Base-by-base conservation (phyloP, 345 rosid genomes). In the Laguncularia racemosa region DNA sequence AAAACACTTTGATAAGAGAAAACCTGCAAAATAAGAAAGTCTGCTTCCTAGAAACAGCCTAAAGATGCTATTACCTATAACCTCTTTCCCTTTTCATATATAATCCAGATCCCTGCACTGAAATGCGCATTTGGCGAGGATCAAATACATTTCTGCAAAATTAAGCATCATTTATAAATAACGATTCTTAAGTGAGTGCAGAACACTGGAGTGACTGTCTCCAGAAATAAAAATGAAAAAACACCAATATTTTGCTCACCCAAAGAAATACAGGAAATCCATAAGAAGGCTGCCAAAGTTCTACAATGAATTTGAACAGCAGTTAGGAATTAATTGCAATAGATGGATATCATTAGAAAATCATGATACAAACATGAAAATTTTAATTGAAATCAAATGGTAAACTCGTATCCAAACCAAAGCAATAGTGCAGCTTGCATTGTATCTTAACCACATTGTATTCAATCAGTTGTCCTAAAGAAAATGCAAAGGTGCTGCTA, bases 251-350 rank as follows among this genome's bases (percentile, higher is more conserved):
- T 23, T 59, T 50, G 76, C 96, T 84, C 67, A 92, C 98, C 98
- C 98, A 73, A 83, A 92, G 67, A 92, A 92, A 76, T 92, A 92
- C 61, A 92, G 87, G 83, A 92, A 86, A 81, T 92, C 96, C 98
- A 92, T 84, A 44, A 92, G 81, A 74, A 92, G 91, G 74, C 93
- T 69, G 62, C 98, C 98, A 63, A 78, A 76, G 62, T 86, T 89
- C 98, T 92, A 88, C 82, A 81, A 75, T 59, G 55, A 60, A 52
- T 55, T 40, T 12, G 16, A 55, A 55, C 16, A 16, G 20, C 58
- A 55, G 57, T 55, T 55, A 46, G 58, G 15, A 28, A n/a, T 20
- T 0, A 43, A 33, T 55, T 16, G 15, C 58, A 55, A 40, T 33
- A 2, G 9, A 33, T 33, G 40, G 7, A 33, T 4, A 33, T 2